These are phyloP conservation scores for Ceratocystis diversiconidia DNA, from an alignment of 2,329 filamentous ascomycete genomes.

Conservation along the genomic window DNA sequence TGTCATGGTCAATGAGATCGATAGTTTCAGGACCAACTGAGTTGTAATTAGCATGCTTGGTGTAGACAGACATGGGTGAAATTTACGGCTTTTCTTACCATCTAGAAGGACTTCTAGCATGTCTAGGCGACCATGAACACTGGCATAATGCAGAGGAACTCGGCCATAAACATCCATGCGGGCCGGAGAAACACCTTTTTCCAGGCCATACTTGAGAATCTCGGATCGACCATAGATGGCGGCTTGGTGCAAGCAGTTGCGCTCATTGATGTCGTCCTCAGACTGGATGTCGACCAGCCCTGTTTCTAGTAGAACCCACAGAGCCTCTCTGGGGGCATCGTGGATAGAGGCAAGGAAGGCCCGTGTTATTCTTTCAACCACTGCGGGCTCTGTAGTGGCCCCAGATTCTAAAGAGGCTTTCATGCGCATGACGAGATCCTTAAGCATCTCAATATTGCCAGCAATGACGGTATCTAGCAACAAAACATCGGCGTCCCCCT, in stretches of 20 bases:
- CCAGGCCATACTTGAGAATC: constrained; percentile 63
- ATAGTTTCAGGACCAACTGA: constrained; percentile 60
- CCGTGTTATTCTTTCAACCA: constrained; percentile 66
- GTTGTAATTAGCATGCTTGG: background rate
- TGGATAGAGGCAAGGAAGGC: constrained; percentile 84
- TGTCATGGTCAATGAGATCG: constrained; percentile 84
- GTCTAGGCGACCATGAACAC: constrained; percentile 78
- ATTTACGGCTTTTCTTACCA: constrained; percentile 30
- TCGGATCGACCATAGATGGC: constrained; percentile 78
- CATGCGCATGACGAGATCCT: constrained; percentile 69
- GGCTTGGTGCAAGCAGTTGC: constrained; percentile 93
- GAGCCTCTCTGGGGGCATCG: constrained; percentile 63
- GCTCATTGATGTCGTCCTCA: constrained; percentile 93
- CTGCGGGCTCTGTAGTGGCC: constrained; percentile 37
- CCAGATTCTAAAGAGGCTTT: constrained; percentile 38
- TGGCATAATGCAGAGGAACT: constrained; percentile 88
- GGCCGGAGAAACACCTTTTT: constrained; percentile 59
- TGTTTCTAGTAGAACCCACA: constrained; percentile 65
- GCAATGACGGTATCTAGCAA: constrained; percentile 75
- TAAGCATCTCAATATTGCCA: constrained; percentile 62
- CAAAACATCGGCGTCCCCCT: constrained; percentile 78
- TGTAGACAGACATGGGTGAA: background rate
- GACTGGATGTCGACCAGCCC: constrained; percentile 78
- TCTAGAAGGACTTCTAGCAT: constrained; percentile 64
- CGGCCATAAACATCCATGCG: constrained; percentile 86